phyloP scores from a whole-genome alignment of 73 alveolate species.

The Paramecium octaurelia region DNA sequence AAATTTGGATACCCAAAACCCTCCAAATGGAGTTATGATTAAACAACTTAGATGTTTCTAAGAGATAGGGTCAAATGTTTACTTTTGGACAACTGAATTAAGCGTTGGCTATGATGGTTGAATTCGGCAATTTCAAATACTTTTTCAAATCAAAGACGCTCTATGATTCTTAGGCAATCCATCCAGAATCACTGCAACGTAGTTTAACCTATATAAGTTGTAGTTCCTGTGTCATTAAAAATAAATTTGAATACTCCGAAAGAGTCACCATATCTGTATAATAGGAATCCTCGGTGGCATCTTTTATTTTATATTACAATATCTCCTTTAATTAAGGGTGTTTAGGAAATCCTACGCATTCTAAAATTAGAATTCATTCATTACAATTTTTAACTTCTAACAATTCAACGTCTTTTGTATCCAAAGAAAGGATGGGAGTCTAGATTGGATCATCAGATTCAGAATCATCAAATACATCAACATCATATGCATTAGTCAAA shows the following conservation, averaged over 20 bases:
- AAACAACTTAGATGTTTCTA: not conserved
- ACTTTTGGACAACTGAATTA: slow-evolving; percentile 13
- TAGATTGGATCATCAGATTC: not conserved
- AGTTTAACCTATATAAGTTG: not conserved
- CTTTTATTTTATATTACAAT: not conserved
- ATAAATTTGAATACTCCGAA: not conserved
- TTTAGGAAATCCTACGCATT: slow-evolving; percentile 25
- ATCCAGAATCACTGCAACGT: not conserved
- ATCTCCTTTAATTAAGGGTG: slow-evolving; percentile 19
- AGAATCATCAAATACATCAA: not conserved
- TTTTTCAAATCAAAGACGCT: not conserved
- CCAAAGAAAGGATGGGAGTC: not conserved
- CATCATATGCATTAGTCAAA: not conserved
- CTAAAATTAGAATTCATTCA: not conserved
- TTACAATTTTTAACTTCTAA: not conserved
- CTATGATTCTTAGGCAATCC: not conserved
- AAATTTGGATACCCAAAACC: not conserved
- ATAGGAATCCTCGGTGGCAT: not conserved
- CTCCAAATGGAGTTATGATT: not conserved
- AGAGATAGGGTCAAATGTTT: not conserved
- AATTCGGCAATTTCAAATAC: not conserved
- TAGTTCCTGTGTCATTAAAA: not conserved
- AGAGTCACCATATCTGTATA: not conserved
- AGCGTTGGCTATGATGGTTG: not conserved
- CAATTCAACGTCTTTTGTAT: not conserved